Evolutionary conservation across 306 rosid genomes (phyloP).

Genomic region (Crotalaria pallida): DNA sequence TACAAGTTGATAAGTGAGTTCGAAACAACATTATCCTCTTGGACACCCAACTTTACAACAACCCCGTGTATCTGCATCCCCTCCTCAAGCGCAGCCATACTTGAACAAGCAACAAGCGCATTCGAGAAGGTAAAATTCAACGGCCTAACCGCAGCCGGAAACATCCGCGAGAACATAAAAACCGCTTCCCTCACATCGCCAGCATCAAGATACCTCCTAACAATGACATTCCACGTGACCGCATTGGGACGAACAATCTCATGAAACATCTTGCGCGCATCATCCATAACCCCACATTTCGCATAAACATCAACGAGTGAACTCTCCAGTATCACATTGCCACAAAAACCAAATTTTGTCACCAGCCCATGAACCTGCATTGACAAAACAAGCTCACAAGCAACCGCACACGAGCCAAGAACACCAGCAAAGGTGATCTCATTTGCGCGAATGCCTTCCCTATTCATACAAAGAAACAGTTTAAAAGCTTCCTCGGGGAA

Average conservation of each 20-base stretch:
- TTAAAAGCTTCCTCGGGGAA: constrained; percentile 29
- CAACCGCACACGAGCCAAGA: constrained; percentile 50
- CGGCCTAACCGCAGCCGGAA: constrained; percentile 33
- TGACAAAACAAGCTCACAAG: constrained; percentile 29
- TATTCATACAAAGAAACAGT: constrained; percentile 38
- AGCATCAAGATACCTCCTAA: constrained; percentile 61
- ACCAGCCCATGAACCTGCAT: constrained; percentile 54
- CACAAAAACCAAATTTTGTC: constrained; percentile 41
- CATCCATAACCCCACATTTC: constrained; percentile 45
- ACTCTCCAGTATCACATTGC: constrained; percentile 53
- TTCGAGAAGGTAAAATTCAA: constrained; percentile 54
- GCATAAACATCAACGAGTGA: constrained; percentile 72
- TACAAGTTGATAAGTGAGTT: constrained; percentile 58
- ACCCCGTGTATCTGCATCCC: constrained; percentile 67
- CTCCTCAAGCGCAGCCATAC: constrained; percentile 38
- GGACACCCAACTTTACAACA: constrained; percentile 45
- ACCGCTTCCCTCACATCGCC: constrained; percentile 48
- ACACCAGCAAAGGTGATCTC: constrained; percentile 49
- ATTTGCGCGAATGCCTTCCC: constrained; percentile 31
- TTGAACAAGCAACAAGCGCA: constrained; percentile 60
- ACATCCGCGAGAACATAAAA: constrained; percentile 50
- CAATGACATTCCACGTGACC: constrained; percentile 74
- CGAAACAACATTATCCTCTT: constrained; percentile 45
- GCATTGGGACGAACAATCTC: constrained; percentile 56
- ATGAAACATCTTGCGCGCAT: constrained; percentile 52